phyloP scores from a whole-genome alignment of 106 monocot genomes.

The Iris macrosiphon region DNA sequence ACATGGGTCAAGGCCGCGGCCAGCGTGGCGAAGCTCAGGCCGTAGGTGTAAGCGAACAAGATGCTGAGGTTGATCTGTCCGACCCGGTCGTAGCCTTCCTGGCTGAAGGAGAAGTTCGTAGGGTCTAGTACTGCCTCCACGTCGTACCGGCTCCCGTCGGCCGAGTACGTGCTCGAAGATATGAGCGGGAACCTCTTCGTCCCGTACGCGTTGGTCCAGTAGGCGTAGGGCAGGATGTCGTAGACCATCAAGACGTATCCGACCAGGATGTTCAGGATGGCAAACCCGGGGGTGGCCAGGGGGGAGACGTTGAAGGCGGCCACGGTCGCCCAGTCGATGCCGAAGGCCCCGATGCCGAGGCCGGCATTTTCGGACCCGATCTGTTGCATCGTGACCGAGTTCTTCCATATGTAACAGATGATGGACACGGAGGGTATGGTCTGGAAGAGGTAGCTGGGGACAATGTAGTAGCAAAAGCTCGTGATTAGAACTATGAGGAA shows the following conservation, averaged over 20 bases:
- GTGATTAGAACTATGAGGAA: constrained; percentile 40
- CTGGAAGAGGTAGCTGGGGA: constrained; percentile 67
- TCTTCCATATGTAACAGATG: constrained; percentile 47
- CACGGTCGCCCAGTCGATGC: constrained; percentile 44
- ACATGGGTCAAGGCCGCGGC: constrained; percentile 29
- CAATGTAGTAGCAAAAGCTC: constrained; percentile 59
- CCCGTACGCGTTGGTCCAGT: constrained; percentile 39
- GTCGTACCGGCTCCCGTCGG: constrained; percentile 31
- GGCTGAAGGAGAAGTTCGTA: constrained; percentile 26
- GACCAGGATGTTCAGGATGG: constrained; percentile 35
- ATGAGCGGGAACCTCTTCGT: constrained; percentile 51
- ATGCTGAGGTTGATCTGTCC: constrained; percentile 19
- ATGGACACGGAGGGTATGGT: constrained; percentile 46
- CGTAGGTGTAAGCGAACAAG: constrained; percentile 19
- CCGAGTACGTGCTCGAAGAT: constrained; percentile 23
- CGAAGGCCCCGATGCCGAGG: constrained; percentile 55
- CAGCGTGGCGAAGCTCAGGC: constrained; percentile 28
- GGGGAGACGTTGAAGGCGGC: constrained; percentile 37
- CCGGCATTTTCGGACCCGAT: constrained; percentile 45
- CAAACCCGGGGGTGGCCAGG: constrained; percentile 33
- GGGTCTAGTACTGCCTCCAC: constrained; percentile 25
- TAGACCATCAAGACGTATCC: constrained; percentile 29
- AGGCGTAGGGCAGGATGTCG: constrained; percentile 34
- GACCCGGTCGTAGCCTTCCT: constrained; percentile 18
- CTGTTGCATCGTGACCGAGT: constrained; percentile 52